A percentile compares a stretch with the other conserved stretches of the same genome.
Conservation (phyloP, 2,329 filamentous ascomycete species). For the Colletotrichum sp. region DNA sequence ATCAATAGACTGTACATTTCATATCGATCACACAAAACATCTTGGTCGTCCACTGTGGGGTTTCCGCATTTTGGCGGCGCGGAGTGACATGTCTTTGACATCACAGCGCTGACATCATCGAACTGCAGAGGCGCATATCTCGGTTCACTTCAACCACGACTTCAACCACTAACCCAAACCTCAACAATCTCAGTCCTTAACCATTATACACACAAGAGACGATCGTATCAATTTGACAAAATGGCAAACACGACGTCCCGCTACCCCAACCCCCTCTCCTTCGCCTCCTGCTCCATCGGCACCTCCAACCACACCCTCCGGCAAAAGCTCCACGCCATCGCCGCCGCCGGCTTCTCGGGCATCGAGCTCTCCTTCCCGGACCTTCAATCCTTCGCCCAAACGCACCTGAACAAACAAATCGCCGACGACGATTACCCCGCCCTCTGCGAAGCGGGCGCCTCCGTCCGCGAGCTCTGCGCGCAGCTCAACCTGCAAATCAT, state of each 20-base stretch:
- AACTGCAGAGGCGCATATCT: not conserved
- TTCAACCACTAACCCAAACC: not conserved
- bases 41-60: not conserved
- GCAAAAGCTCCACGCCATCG: constrained; percentile 66
- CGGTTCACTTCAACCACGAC: not conserved
- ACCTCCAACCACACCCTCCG: constrained; percentile 53
- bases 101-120: constrained; percentile 18
- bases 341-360: constrained; percentile 68
- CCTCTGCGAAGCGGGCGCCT: constrained; percentile 57
- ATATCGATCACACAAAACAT: not conserved
- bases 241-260: not conserved
- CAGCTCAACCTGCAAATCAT: constrained; percentile 64
- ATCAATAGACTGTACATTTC: not conserved
- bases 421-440: constrained; percentile 63
- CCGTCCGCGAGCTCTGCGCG: constrained; percentile 60
- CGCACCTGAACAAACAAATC: constrained; percentile 52
- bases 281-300: constrained; percentile 61
- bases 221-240: not conserved
- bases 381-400: constrained; percentile 65
- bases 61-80: not conserved
- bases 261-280: constrained; percentile 46
- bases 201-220: no score
- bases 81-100: constrained; percentile 13
- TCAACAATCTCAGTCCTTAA: not conserved
- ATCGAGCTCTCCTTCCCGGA: constrained; percentile 81